Evolutionary conservation across 2,329 filamentous ascomycete genomes (phyloP).

Genomic region (Orbilia quercus): DNA sequence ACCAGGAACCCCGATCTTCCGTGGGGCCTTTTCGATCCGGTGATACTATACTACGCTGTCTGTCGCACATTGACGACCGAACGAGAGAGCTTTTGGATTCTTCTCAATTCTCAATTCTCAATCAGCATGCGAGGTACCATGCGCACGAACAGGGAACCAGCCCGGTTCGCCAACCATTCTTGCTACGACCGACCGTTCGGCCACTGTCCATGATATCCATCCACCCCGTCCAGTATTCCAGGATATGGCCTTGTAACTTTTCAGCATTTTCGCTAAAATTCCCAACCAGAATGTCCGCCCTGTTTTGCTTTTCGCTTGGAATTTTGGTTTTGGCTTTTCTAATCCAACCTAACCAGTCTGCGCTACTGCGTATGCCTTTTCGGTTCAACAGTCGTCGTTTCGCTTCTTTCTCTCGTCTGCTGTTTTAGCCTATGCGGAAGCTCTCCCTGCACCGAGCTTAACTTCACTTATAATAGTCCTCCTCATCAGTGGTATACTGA

Average conservation of each 20-base stretch:
- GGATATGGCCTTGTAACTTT: slow-evolving; percentile 5
- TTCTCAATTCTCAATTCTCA: too few relatives aligned
- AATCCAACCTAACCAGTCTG: background rate
- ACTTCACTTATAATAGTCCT: too few relatives aligned
- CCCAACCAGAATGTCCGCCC: slow-evolving; percentile 46
- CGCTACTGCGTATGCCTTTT: too few relatives aligned
- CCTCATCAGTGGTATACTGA: too few relatives aligned
- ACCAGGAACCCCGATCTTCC: background rate
- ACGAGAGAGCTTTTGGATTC: background rate
- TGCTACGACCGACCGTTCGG: slow-evolving; percentile 25
- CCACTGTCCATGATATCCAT: slow-evolving; percentile 39
- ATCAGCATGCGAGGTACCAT: slow-evolving; percentile 55
- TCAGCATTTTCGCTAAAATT: slow-evolving; percentile 21
- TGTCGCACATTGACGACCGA: slow-evolving; percentile 1
- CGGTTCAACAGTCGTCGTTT: slow-evolving; percentile 8
- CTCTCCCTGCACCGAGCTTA: background rate
- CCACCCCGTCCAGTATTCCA: too few relatives aligned
- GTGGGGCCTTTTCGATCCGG: background rate
- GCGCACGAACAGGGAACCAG: slow-evolving; percentile 36
- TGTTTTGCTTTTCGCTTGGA: slow-evolving; percentile 55
- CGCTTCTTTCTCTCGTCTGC: slow-evolving; percentile 7
- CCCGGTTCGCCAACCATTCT: slow-evolving; percentile 7
- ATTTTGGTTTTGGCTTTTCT: slow-evolving; percentile 1
- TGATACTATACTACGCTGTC: background rate
- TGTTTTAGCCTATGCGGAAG: slow-evolving; percentile 37